Evolutionary conservation across 2,329 filamentous ascomycete species (phyloP).

Genomic region (Botryotinia narcissicola): DNA sequence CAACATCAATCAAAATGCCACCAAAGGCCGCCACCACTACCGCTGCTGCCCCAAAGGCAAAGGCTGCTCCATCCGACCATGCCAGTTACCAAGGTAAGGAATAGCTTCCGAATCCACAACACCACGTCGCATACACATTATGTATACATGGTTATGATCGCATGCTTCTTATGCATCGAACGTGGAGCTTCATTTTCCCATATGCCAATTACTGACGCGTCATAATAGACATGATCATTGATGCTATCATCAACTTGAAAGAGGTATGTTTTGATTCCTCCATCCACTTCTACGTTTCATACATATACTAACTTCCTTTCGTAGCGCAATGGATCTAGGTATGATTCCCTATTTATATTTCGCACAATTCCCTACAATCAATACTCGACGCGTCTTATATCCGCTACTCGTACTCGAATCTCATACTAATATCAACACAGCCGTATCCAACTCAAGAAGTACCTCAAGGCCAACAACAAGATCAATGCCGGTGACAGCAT

Average conservation of each 20-base stretch:
- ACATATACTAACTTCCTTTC: slow-evolving; percentile 23
- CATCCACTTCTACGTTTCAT: not conserved
- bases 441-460: slow-evolving; percentile 73
- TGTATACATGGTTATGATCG: slow-evolving; percentile 46
- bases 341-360: slow-evolving; percentile 22
- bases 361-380: slow-evolving; percentile 5
- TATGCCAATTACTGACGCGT: slow-evolving; percentile 29
- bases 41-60: slow-evolving; percentile 52
- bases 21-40: slow-evolving; percentile 59
- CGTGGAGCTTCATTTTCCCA: slow-evolving; percentile 34
- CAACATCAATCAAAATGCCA: slow-evolving; percentile 51
- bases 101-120: slow-evolving; percentile 42
- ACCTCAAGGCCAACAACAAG: slow-evolving; percentile 70
- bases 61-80: slow-evolving; percentile 53
- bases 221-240: slow-evolving; percentile 37
- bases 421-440: slow-evolving; percentile 33
- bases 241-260: slow-evolving; percentile 39
- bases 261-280: slow-evolving; percentile 32
- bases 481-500: slow-evolving; percentile 53
- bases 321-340: slow-evolving; percentile 39
- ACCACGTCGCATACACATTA: slow-evolving; percentile 46
- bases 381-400: slow-evolving; percentile 31
- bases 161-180: slow-evolving; percentile 52
- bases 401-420: not conserved
- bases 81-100: slow-evolving; percentile 65